Conservation (phyloP, 345 rosid genomes). For the Psidium friedrichsthalianum region DNA sequence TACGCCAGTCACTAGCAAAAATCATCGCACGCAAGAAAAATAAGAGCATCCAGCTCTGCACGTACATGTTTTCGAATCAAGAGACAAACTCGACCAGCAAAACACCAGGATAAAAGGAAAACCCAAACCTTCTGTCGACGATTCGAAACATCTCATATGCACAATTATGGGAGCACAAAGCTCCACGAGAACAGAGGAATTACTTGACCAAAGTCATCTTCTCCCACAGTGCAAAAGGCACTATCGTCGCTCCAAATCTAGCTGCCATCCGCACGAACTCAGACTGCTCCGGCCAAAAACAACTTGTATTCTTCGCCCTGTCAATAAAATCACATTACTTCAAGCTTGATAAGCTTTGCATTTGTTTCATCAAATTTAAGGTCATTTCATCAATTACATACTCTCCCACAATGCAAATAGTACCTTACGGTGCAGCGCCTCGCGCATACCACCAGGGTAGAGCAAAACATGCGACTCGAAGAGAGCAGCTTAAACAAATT, state of each 20-base stretch:
- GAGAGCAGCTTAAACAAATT: too few relatives aligned
- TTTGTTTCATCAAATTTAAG: neutral
- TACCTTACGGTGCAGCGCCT: too few relatives aligned
- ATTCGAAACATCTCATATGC: neutral
- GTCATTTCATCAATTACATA: too few relatives aligned
- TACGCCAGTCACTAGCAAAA: neutral
- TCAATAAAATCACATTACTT: neutral
- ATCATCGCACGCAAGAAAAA: neutral
- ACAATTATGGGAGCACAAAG: neutral
- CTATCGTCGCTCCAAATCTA: conserved; percentile 70
- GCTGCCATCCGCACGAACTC: conserved; percentile 87
- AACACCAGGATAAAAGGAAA: neutral
- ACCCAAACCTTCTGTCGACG: neutral
- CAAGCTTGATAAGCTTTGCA: neutral
- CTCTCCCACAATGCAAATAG: too few relatives aligned
- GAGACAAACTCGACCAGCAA: neutral
- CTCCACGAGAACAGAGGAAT: neutral
- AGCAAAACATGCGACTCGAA: too few relatives aligned
- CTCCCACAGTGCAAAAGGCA: conserved; percentile 77
- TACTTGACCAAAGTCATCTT: conserved; percentile 63
- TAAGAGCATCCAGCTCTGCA: neutral
- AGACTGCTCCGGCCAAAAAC: conserved; percentile 63
- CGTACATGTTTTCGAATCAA: neutral
- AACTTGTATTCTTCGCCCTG: conserved; percentile 80
- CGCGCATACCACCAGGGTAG: too few relatives aligned